Percentiles rank a stretch among this genome's conserved stretches.
Evolutionary conservation across 108 stramenopile species (phyloP).

Genomic region (Pseudonitzschia multiseries): DNA sequence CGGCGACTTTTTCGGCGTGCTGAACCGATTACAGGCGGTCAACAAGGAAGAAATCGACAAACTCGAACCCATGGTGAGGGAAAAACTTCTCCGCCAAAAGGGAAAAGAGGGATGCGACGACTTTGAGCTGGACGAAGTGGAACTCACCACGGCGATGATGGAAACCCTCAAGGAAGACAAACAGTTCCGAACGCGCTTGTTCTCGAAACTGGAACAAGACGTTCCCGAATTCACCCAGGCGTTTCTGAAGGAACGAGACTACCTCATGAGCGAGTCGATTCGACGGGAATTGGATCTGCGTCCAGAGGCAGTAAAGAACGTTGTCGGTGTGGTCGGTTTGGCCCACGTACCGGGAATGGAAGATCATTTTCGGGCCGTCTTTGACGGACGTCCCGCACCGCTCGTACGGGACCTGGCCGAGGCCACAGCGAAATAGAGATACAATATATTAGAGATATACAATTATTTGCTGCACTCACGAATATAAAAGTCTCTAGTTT

Average conservation of each 20-base stretch:
- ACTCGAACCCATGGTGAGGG: conserved; percentile 23
- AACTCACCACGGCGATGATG: conserved; percentile 32
- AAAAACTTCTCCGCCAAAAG: conserved; percentile 7
- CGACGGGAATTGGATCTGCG: conserved; percentile 12
- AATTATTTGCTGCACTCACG: too few relatives aligned
- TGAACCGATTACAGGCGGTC: conserved; percentile 6
- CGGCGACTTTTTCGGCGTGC: conserved; percentile 25
- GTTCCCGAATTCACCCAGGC: conserved; percentile 45
- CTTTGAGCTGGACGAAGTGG: conserved; percentile 19
- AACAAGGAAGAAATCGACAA: conserved; percentile 31
- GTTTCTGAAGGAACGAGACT: conserved; percentile 43
- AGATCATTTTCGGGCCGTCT: conserved; percentile 24
- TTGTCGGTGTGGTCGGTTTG: conserved; percentile 40
- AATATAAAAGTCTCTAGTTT: too few relatives aligned
- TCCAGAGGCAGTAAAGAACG: conserved; percentile 6
- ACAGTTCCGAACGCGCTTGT: conserved; percentile 31
- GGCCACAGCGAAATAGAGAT: neutral
- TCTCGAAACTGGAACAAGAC: conserved; percentile 31
- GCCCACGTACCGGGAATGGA: conserved; percentile 39
- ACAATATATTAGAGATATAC: too few relatives aligned
- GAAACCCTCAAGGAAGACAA: conserved; percentile 37
- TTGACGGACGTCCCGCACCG: conserved; percentile 8
- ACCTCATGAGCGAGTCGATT: conserved; percentile 40
- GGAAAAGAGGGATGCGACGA: conserved; percentile 8
- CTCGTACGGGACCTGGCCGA: neutral